Percentiles rank a stretch among this genome's conserved stretches.
These are phyloP conservation scores for Ulota crispa DNA, from an alignment of 225 moss, liverwort and hornwort species.

Conservation along the genomic window DNA sequence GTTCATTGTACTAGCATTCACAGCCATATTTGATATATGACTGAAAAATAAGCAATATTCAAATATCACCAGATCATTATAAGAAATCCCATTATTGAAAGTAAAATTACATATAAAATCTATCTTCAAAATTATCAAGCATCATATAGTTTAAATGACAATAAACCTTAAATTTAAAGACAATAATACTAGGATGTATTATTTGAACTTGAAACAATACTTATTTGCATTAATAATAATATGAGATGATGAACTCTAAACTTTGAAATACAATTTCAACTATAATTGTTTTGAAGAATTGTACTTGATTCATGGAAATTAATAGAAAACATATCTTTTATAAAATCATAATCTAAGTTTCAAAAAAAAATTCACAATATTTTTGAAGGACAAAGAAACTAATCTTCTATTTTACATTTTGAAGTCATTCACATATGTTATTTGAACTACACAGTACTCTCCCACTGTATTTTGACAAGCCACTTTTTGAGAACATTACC, in stretches of 20 bases:
- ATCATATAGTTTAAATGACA: no score
- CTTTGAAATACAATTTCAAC: neutral
- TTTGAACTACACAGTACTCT: neutral
- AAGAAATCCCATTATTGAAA: no score
- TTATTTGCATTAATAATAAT: no score
- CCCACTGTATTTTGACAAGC: rapidly evolving
- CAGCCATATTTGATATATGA: neutral
- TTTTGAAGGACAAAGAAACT: no score
- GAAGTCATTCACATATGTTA: neutral
- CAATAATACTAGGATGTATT: no score
- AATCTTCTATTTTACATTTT: neutral
- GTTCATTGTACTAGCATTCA: neutral
- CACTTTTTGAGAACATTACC: rapidly evolving
- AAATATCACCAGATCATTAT: neutral
- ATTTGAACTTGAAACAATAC: no score
- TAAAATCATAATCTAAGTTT: neutral
- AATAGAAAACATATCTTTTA: no score
- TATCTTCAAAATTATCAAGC: no score
- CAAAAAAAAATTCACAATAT: neutral
- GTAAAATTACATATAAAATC: no score
- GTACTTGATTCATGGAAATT: no score
- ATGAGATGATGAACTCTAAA: neutral
- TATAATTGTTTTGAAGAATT: neutral
- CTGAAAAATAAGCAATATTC: neutral
- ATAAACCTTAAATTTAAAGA: no score